Evolutionary conservation across 371 early-diverging fungal genomes (phyloP), one percentile per base, ranked within the genome.

Genomic region (Fennellomyces sp.): DNA sequence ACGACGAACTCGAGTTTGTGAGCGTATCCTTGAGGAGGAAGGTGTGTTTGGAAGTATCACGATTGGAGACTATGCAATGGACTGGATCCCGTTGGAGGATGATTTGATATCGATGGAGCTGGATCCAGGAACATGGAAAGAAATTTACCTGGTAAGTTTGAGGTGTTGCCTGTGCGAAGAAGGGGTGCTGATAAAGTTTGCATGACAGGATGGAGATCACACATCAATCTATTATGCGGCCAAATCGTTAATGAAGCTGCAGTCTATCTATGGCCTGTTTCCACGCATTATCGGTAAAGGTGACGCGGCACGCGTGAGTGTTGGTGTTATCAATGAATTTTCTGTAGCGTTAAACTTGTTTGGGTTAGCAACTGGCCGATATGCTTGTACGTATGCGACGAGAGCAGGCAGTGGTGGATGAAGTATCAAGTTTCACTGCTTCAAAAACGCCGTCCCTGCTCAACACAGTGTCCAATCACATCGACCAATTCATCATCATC

Each of bases 281-380:
- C 95, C 96, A 33, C 82, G 91, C 25, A 90, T 97, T 31, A 64
- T 94, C 1, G 96, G 96, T 53, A 96, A 95, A 73, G 98, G 98
- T 17, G 86, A 91, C 57, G 83, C 79, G 51, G 93, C 96, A 2
- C 85, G 88, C 65, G 87, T 89, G 75, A 38, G 29, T 56, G 12
- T 21, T 21, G 19, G 33, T 21, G 4, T 48, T 21, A 29, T 51
- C 26, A 19, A 31, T 42, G 33, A 10, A 23, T 11, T 42, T 4
- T 56, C 39, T 6, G 6, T 41, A 42, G 27, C 4, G 15, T 17
- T 5, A 54, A 10, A 48, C 47, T 25, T 4, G 28, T 11, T 56
- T 48, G 42, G 5, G 11, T 15, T 60, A 88, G 82, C 80, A 88
- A 57, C 66, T 95, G 54, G 87, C 89, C 10, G 92, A 94, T 62